Evolutionary conservation across 257 asterid species (phyloP).

Genomic region (Penstemon barbatus): DNA sequence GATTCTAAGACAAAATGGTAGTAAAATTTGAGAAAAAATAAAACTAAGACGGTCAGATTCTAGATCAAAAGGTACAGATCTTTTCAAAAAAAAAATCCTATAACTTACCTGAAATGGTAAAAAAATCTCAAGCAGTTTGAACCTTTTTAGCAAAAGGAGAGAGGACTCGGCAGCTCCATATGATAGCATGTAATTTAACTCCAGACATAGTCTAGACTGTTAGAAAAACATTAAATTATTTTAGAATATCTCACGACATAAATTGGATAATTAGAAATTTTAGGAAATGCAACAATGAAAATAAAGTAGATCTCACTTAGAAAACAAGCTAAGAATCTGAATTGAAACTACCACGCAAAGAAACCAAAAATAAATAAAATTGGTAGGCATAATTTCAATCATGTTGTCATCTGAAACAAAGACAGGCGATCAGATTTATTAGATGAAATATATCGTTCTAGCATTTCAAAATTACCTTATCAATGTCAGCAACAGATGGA

Average conservation of each 20-base stretch:
- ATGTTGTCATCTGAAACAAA: conserved; percentile 17
- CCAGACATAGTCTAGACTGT: conserved; percentile 76
- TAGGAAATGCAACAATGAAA: not conserved
- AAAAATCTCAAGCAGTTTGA: conserved; percentile 61
- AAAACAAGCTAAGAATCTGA: conserved; percentile 3
- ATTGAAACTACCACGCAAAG: conserved; percentile 14
- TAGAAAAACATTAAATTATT: conserved; percentile 29
- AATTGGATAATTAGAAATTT: not conserved
- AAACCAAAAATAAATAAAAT: conserved; percentile 16
- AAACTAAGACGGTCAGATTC: not conserved
- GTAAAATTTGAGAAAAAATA: conserved; percentile 12
- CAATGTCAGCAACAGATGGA: conserved; percentile 49
- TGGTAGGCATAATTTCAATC: conserved; percentile 10
- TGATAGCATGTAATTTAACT: conserved; percentile 84
- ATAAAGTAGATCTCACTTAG: conserved; percentile 9
- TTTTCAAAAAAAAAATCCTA: conserved; percentile 5
- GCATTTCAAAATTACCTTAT: conserved; percentile 45
- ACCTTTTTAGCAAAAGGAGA: conserved; percentile 66
- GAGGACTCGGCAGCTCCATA: conserved; percentile 97
- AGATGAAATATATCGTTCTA: not conserved
- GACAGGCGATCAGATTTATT: conserved; percentile 9
- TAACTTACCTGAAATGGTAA: conserved; percentile 81
- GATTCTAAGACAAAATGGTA: conserved; percentile 17
- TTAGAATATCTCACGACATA: conserved; percentile 16
- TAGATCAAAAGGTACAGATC: conserved; percentile 14